phyloP scores from a whole-genome alignment of 2,329 filamentous ascomycete species.

The Aspergillus fumigatus region DNA sequence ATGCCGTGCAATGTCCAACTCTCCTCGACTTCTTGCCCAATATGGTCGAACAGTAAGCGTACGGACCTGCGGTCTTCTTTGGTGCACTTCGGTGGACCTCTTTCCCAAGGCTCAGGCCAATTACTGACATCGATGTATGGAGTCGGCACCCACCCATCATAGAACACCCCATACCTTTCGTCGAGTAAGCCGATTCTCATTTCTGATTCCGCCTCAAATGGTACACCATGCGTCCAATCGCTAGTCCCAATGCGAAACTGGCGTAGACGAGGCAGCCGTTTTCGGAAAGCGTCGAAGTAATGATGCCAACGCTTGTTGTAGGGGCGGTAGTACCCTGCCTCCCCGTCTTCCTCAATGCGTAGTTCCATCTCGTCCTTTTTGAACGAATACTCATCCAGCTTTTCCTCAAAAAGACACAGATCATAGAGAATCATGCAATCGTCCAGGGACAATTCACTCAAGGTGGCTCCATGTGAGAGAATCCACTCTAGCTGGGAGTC shows the following conservation, averaged over 20 bases:
- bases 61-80: neutral
- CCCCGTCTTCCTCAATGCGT: neutral
- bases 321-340: neutral
- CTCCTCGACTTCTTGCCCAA: neutral
- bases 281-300: constrained; percentile 16
- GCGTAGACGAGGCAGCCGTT: constrained; percentile 11
- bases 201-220: constrained; percentile 16
- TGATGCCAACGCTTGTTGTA: constrained; percentile 18
- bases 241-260: constrained; percentile 11
- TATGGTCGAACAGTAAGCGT: neutral
- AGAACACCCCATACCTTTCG: constrained; percentile 17
- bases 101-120: neutral
- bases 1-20: neutral
- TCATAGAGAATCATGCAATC: constrained; percentile 36
- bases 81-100: neutral
- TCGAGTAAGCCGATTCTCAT: constrained; percentile 11
- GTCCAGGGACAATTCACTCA: constrained; percentile 43
- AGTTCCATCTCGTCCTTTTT: constrained; percentile 1
- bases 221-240: constrained; percentile 3
- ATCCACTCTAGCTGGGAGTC: constrained; percentile 48
- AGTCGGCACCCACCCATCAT: constrained; percentile 15
- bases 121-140: constrained; percentile 13
- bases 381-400: constrained; percentile 41
- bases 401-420: neutral
- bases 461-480: constrained; percentile 32